A percentile compares a stretch with the other conserved stretches of the same genome.
These are phyloP conservation scores for Phytopythium montanum DNA, from an alignment of 352 stramenopile species.

Conservation along the genomic window DNA sequence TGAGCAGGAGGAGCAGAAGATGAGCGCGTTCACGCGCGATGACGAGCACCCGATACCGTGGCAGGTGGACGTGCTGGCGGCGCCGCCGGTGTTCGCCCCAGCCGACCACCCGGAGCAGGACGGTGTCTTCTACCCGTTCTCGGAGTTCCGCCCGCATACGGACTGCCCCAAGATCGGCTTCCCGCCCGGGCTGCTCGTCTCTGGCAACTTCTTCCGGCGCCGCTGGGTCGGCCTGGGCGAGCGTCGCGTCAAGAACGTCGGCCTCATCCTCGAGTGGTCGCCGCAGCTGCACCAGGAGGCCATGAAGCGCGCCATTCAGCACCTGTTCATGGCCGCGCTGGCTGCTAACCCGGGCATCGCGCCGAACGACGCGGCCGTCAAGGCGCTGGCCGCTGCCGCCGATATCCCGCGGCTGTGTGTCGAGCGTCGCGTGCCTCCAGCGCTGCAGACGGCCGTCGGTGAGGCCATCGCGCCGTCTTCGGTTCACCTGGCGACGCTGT, in stretches of 20 bases:
- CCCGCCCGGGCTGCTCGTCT: slow-evolving; percentile 62
- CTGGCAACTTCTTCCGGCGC: slow-evolving; percentile 88
- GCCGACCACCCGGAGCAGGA: slow-evolving; percentile 32
- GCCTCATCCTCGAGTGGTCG: slow-evolving; percentile 86
- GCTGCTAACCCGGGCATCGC: slow-evolving; percentile 21
- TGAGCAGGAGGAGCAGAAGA: slow-evolving; percentile 90
- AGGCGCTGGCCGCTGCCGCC: slow-evolving; percentile 35
- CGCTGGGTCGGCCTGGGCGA: slow-evolving; percentile 86
- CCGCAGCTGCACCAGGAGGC: slow-evolving; percentile 67
- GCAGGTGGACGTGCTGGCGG: slow-evolving; percentile 42
- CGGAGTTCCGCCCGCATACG: slow-evolving; percentile 67
- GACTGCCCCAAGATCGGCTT: slow-evolving; percentile 78
- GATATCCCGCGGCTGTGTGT: slow-evolving; percentile 17
- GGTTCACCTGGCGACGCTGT: slow-evolving; percentile 94
- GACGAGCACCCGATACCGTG: slow-evolving; percentile 87
- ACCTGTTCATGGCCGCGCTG: slow-evolving; percentile 60
- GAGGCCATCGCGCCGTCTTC: slow-evolving; percentile 30
- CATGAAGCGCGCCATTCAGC: slow-evolving; percentile 64
- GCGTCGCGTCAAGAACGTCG: slow-evolving; percentile 86
- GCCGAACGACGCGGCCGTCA: slow-evolving; percentile 70
- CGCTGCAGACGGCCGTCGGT: slow-evolving; percentile 43
- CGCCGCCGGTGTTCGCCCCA: slow-evolving; percentile 1
- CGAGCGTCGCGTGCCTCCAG: slow-evolving; percentile 10
- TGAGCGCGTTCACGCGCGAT: slow-evolving; percentile 88
- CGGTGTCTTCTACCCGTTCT: slow-evolving; percentile 75